Percentiles rank a stretch among this genome's conserved stretches.
Evolutionary conservation across 208 protist genomes (phyloP).

Genomic region (Lotmaria passim): DNA sequence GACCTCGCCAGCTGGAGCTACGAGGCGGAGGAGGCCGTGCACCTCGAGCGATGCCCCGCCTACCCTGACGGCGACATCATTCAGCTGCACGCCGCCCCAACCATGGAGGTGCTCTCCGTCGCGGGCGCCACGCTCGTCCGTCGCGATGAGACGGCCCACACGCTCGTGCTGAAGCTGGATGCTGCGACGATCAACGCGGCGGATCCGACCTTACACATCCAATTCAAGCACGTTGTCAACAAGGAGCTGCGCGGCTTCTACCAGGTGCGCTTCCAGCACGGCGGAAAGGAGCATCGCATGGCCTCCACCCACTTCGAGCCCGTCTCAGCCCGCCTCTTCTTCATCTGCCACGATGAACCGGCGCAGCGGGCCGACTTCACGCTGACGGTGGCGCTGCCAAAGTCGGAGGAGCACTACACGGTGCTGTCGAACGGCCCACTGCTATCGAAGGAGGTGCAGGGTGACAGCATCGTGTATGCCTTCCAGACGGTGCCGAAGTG

Average conservation of each 20-base stretch:
- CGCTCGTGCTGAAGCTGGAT: conserved; percentile 69
- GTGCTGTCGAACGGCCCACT: conserved; percentile 83
- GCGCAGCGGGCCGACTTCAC: conserved; percentile 95
- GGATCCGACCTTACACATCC: conserved; percentile 67
- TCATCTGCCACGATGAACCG: conserved; percentile 98
- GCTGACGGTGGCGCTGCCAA: conserved; percentile 85
- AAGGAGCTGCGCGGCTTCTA: conserved; percentile 94
- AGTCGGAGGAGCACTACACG: conserved; percentile 63
- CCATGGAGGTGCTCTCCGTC: conserved; percentile 58
- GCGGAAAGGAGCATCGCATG: conserved; percentile 86
- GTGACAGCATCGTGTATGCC: conserved; percentile 42
- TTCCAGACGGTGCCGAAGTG: conserved; percentile 93
- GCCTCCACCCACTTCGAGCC: conserved; percentile 97
- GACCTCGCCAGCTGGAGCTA: conserved; percentile 82
- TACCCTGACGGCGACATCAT: conserved; percentile 42
- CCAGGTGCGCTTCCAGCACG: conserved; percentile 69
- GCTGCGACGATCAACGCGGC: conserved; percentile 39
- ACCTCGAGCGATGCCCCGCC: conserved; percentile 43
- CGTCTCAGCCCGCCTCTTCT: conserved; percentile 93
- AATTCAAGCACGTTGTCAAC: conserved; percentile 84
- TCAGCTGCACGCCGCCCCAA: conserved; percentile 68
- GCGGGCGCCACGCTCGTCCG: conserved; percentile 55
- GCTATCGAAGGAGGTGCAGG: conserved; percentile 40
- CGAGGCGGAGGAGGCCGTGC: conserved; percentile 64
- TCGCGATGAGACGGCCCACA: conserved; percentile 54